Evolutionary conservation across 164 flowering plant genomes (phyloP).

Genomic region (Piper longum): DNA sequence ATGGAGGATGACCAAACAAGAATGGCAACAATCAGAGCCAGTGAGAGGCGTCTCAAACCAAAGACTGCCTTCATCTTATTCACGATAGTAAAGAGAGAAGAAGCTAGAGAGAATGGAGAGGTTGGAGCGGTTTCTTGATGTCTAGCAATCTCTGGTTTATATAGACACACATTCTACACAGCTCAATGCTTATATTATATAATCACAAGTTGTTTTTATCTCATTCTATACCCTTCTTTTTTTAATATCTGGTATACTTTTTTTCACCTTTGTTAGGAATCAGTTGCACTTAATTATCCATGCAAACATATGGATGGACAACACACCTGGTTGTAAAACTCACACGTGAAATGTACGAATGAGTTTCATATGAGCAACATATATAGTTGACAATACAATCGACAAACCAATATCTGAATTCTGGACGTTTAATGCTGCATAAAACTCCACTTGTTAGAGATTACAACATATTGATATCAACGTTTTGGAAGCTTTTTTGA

Average conservation of each 20-base stretch:
- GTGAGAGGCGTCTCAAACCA: constrained; percentile 35
- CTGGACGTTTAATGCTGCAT: too few relatives aligned
- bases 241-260: neutral
- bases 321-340: neutral
- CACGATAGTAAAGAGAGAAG: neutral
- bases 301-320: neutral
- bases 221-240: neutral
- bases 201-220: neutral
- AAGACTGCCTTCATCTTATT: constrained; percentile 25
- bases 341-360: neutral
- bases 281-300: neutral
- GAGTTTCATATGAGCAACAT: neutral
- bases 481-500: too few relatives aligned
- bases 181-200: constrained; percentile 3
- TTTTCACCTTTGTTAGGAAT: neutral
- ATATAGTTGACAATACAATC: too few relatives aligned
- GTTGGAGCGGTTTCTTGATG: neutral
- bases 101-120: neutral
- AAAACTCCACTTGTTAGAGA: too few relatives aligned
- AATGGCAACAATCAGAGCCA: constrained; percentile 31
- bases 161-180: constrained; percentile 21
- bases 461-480: too few relatives aligned
- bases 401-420: too few relatives aligned
- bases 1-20: constrained; percentile 42
- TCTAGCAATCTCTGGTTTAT: constrained; percentile 19